phyloP scores from a whole-genome alignment of 305 asterid species.

The Petunia hybrid region DNA sequence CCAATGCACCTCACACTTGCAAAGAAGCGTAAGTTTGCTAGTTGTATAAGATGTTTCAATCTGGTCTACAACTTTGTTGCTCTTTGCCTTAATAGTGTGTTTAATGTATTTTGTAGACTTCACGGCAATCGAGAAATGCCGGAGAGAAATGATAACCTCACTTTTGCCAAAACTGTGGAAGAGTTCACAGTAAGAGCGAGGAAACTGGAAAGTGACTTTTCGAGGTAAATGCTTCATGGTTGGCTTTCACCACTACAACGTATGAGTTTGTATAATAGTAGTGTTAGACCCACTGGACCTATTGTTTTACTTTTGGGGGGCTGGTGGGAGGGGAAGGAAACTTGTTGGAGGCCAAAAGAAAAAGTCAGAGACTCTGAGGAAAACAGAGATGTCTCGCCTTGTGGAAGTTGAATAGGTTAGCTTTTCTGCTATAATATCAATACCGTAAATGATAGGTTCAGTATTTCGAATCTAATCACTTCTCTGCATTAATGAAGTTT shows the following conservation, averaged over 20 bases:
- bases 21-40: constrained; percentile 54
- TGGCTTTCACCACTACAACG: constrained; percentile 22
- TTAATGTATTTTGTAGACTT: constrained; percentile 46
- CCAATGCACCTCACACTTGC: constrained; percentile 43
- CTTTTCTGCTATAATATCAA: neutral
- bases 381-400: constrained; percentile 13
- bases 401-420: constrained; percentile 22
- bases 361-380: constrained; percentile 13
- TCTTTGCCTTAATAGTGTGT: constrained; percentile 23
- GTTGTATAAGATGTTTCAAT: constrained; percentile 33
- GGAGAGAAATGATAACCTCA: constrained; percentile 46
- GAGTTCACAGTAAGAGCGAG: constrained; percentile 57
- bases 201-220: constrained; percentile 68
- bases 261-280: constrained; percentile 3
- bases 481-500: constrained; percentile 11
- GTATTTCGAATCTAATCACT: neutral
- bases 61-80: constrained; percentile 27
- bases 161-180: constrained; percentile 46
- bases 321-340: constrained; percentile 8
- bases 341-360: neutral
- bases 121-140: constrained; percentile 43
- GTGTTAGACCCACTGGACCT: constrained; percentile 17
- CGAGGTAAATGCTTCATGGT: constrained; percentile 54
- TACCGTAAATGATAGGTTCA: neutral
- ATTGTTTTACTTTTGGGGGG: constrained; percentile 25